phyloP scores from a whole-genome alignment of 768 basidiomycete species.

The Daedaleopsis nitida region DNA sequence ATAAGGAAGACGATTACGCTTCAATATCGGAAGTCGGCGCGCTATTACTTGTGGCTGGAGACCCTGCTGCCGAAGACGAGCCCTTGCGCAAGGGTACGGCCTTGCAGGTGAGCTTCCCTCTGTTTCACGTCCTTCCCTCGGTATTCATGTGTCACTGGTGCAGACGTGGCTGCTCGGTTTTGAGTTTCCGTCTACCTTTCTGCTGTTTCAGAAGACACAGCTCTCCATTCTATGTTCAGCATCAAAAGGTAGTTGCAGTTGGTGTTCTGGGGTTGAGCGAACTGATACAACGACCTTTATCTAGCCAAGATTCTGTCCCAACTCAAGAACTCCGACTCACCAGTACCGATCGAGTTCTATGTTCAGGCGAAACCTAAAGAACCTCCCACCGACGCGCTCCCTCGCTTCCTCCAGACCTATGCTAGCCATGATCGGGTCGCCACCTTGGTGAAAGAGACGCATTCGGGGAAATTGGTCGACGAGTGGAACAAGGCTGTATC shows the following conservation, averaged over 20 bases:
- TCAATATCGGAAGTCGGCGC: constrained; percentile 71
- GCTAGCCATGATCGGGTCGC: constrained; percentile 68
- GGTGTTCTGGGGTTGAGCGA: background rate
- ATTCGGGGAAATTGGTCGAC: constrained; percentile 79
- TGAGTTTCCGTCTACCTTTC: constrained; percentile 93
- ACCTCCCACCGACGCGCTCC: constrained; percentile 68
- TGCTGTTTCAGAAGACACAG: constrained; percentile 79
- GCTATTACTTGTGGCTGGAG: constrained; percentile 72
- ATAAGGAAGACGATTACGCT: constrained; percentile 69
- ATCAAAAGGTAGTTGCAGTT: constrained; percentile 67
- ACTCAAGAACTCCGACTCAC: constrained; percentile 56
- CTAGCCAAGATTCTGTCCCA: constrained; percentile 87
- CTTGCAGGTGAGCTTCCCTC: constrained; percentile 67
- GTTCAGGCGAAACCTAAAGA: constrained; percentile 83
- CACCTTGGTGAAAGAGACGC: constrained; percentile 78
- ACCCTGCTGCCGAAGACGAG: constrained; percentile 83
- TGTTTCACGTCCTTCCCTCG: background rate
- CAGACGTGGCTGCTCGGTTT: constrained; percentile 97
- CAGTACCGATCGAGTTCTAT: constrained; percentile 73
- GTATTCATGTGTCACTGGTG: constrained; percentile 14
- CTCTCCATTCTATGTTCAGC: constrained; percentile 83
- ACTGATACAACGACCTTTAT: constrained; percentile 6
- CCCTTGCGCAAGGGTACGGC: constrained; percentile 90
- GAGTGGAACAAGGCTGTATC: constrained; percentile 80
- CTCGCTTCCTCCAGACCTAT: constrained; percentile 66